phyloP scores from a whole-genome alignment of 225 moss, liverwort and hornwort genomes.

The Physcomitrellopsis africana region DNA sequence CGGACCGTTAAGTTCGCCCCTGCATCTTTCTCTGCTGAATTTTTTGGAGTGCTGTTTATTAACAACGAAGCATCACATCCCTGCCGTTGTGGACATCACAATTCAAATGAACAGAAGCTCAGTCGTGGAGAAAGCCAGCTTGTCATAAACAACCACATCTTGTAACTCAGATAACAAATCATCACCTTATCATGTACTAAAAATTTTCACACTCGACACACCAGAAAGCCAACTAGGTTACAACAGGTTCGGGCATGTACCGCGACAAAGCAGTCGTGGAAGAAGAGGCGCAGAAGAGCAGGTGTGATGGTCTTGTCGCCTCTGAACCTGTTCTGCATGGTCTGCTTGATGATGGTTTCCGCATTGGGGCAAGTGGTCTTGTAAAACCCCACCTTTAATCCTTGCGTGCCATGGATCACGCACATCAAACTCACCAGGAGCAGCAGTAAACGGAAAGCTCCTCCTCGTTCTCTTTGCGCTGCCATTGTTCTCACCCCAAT shows the following conservation, averaged over 20 bases:
- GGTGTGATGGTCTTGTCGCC: constrained; percentile 52
- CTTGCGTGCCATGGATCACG: constrained; percentile 30
- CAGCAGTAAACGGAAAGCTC: constrained; percentile 26
- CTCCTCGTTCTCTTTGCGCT: constrained; percentile 16
- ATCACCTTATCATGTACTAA: too few species aligned
- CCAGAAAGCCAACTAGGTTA: not conserved
- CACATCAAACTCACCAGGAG: constrained; percentile 44
- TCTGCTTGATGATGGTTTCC: constrained; percentile 34
- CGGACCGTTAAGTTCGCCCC: constrained; percentile 63
- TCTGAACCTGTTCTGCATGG: constrained; percentile 28
- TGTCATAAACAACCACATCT: not conserved
- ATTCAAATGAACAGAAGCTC: too few species aligned
- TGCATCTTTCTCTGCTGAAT: constrained; percentile 62
- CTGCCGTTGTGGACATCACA: constrained; percentile 25
- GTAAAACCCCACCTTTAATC: constrained; percentile 56
- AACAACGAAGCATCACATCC: constrained; percentile 67
- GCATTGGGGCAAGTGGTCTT: constrained; percentile 30
- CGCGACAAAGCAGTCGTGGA: constrained; percentile 59
- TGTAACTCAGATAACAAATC: not conserved
- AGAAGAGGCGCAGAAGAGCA: constrained; percentile 53
- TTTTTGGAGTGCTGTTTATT: constrained; percentile 33
- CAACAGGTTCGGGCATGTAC: constrained; percentile 10
- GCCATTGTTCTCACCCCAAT: constrained; percentile 19
- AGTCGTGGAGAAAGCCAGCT: not conserved
- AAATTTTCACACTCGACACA: not conserved